Percentiles rank a stretch among this genome's conserved stretches.
Evolutionary conservation across 768 basidiomycete genomes (phyloP).

Genomic region (Cystofilobasidium ferigula): DNA sequence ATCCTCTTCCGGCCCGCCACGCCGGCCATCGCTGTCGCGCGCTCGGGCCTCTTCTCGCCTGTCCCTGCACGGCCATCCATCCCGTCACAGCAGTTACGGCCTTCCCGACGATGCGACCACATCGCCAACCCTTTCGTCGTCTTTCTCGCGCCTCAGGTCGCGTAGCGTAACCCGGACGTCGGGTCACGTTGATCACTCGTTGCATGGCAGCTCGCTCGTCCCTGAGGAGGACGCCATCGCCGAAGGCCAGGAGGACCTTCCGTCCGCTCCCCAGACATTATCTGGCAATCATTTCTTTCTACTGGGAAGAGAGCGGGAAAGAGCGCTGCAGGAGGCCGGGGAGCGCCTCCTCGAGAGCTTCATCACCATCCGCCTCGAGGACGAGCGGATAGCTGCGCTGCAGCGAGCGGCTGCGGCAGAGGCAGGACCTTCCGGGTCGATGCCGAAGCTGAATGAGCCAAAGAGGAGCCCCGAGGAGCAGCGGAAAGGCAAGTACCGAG

Average conservation of each 20-base stretch:
- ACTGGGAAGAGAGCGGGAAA: not conserved
- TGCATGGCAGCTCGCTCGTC: not conserved
- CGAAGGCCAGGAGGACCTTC: not conserved
- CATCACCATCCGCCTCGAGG: not conserved
- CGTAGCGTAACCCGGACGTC: conserved; percentile 4
- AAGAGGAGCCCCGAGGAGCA: not conserved
- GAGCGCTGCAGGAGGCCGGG: not conserved
- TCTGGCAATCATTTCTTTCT: not conserved
- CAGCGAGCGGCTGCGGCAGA: not conserved
- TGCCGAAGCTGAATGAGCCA: not conserved
- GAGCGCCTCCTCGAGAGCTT: conserved; percentile 21
- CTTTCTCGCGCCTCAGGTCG: not conserved
- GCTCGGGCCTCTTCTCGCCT: conserved; percentile 16
- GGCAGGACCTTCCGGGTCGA: not conserved
- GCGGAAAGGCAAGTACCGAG: not conserved
- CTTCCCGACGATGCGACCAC: not conserved
- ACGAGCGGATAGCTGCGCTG: not conserved
- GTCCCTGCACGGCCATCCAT: not conserved
- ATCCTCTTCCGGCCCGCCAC: not conserved
- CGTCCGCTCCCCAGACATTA: too few relatives aligned
- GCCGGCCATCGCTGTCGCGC: conserved; percentile 18
- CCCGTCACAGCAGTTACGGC: not conserved
- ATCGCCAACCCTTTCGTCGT: not conserved
- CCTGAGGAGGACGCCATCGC: not conserved
- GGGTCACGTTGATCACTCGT: not conserved